Evolutionary conservation across 192 early-diverging fungal genomes (phyloP), one percentile per base, ranked within the genome.

Genomic region (Pilobolus umbonatus): DNA sequence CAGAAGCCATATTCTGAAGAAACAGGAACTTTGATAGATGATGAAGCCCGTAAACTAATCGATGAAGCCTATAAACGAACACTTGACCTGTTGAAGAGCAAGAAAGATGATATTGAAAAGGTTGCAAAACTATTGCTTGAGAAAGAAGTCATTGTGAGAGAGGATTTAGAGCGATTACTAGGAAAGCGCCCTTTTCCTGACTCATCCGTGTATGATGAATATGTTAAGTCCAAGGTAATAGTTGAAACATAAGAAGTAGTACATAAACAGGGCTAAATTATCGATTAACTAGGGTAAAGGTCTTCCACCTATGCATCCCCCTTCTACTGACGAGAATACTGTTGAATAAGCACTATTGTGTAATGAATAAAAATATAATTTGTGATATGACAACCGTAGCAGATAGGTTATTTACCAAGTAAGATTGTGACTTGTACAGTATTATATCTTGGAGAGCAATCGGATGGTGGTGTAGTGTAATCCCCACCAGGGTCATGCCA

Each of bases 101-200:
- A 88, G 77, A 88, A 83, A 39, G 83, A 60, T 0, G 84, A 88
- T 34, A 92, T 99, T 22, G 91, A 95, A 70, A 92, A 93, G 76
- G 89, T 99, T 1, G 97, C 97, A 0, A 69, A 86, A 61, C 68
- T 90, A 59, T 72, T 99, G 72, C 73, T 99, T 65, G 85, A 94
- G 73, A 97, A 96, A 80, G 97, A 99, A 73, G 95, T 99, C 35
- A n/a, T n/a, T n/a, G n/a, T n/a, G n/a, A 84, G 94, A 31, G 95
- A 98, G 51, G 96, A 99, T 62, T 95, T 99, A 92, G 81, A 94
- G 46, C 69, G 79, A 19, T 59, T 97, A 46, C 68, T 99, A 40
- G 96, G 96, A 38, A 85, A 77, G 67, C 81, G 89, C 2, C 89
- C 89, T 21, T 91, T 91, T 74, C 69, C 69, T 60, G 87, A 91